Evolutionary conservation across 768 basidiomycete genomes (phyloP).

Genomic region (Lepiota brunneoincarnata): DNA sequence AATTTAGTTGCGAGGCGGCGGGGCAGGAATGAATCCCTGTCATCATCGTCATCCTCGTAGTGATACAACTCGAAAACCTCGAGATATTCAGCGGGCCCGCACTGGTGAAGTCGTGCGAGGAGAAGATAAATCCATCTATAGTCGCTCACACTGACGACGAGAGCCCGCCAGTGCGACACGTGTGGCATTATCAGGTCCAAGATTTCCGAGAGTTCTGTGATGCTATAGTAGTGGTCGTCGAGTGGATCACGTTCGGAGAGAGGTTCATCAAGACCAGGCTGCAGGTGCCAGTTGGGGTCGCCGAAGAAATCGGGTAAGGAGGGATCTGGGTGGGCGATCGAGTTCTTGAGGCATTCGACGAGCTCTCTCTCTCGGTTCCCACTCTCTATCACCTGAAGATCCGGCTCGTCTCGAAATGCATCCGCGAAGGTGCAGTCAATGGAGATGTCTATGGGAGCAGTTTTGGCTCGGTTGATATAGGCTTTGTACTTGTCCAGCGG

Average conservation of each 20-base stretch:
- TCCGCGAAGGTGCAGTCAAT: constrained; percentile 41
- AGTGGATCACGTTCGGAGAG: constrained; percentile 8
- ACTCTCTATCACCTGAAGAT: constrained; percentile 12
- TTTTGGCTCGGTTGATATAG: constrained; percentile 54
- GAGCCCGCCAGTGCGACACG: constrained; percentile 48
- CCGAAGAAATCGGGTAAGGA: neutral
- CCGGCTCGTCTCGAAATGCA: constrained; percentile 24
- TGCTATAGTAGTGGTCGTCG: constrained; percentile 23
- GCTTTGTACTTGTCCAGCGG: constrained; percentile 41
- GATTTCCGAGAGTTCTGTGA: constrained; percentile 31
- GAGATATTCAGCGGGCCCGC: constrained; percentile 50
- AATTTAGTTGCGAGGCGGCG: constrained; percentile 37
- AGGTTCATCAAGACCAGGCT: constrained; percentile 8
- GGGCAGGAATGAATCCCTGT: constrained; percentile 35
- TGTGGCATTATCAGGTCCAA: constrained; percentile 49
- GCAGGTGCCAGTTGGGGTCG: constrained; percentile 1
- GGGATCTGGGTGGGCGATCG: constrained; percentile 12
- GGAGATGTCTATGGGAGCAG: constrained; percentile 49
- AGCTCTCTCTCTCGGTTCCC: constrained; percentile 20
- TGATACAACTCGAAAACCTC: constrained; percentile 54
- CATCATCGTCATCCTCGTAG: constrained; percentile 42
- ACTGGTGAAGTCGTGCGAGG: constrained; percentile 39
- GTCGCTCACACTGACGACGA: constrained; percentile 43
- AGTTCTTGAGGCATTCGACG: constrained; percentile 9
- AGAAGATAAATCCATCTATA: constrained; percentile 47